Conservation (phyloP, 2,329 filamentous ascomycete genomes). For the Dothistroma pini region DNA sequence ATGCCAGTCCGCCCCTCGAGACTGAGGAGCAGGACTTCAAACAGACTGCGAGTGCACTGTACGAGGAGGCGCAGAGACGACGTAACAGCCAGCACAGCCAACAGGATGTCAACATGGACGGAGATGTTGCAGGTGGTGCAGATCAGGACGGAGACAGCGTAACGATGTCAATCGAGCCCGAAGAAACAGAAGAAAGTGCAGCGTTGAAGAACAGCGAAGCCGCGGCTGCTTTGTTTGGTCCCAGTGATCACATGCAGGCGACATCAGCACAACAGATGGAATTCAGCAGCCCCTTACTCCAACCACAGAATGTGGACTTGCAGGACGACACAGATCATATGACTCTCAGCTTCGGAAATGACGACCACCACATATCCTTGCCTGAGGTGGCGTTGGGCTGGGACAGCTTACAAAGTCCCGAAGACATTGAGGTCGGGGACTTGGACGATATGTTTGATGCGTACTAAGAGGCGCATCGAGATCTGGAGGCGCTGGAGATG, state of each 20-base stretch:
- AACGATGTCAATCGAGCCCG: constrained; percentile 36
- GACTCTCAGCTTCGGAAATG: constrained; percentile 11
- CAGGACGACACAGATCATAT: constrained; percentile 20
- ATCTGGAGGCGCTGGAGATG: background rate
- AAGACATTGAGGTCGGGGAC: constrained; percentile 89
- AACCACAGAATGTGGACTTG: constrained; percentile 30
- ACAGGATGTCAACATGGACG: constrained; percentile 37
- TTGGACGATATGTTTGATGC: constrained; percentile 79
- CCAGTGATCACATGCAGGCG: constrained; percentile 46
- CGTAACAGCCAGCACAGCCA: constrained; percentile 38
- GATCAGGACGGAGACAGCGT: constrained; percentile 33
- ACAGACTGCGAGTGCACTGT: constrained; percentile 84
- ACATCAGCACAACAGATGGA: constrained; percentile 40
- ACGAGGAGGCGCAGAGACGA: constrained; percentile 50
- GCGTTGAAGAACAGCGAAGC: constrained; percentile 51
- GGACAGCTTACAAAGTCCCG: constrained; percentile 61
- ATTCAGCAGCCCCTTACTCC: constrained; percentile 47
- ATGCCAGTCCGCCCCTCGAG: constrained; percentile 84
- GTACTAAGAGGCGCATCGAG: constrained; percentile 23
- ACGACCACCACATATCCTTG: constrained; percentile 20
- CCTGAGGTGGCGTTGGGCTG: constrained; percentile 34
- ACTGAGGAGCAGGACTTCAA: constrained; percentile 97
- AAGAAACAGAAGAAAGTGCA: constrained; percentile 46
- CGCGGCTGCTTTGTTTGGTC: constrained; percentile 48
- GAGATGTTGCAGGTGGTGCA: constrained; percentile 29